Evolutionary conservation across 164 flowering plant species (phyloP), one percentile per base, ranked within the genome.

Genomic region (Aristolochia fimbriata): DNA sequence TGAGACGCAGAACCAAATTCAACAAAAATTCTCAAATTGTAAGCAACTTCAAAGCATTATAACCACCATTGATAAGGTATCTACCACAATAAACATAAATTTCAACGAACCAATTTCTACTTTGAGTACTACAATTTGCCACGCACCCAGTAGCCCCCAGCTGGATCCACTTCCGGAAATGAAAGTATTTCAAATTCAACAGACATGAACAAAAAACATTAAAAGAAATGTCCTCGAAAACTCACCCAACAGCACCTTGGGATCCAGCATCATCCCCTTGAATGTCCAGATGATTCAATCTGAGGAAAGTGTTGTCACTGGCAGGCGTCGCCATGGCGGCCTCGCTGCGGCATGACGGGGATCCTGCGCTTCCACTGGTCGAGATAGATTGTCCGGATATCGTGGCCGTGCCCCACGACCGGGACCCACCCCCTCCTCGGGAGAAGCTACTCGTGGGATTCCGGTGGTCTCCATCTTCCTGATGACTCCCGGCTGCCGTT

Each of bases 321-420:
- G 81, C 82, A 0, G 93, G 86, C 0, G 95, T 81, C 19, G 83
- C 79, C 79, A 69, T 69, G 17, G 81, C 83, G n/a, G 74, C 77
- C 67, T 52, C 55, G 23, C 55, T 52, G 27, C 55, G 55, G 55
- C 16, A 15, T 2, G 55, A 52, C 0, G 97, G 99, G 8, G 97
- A 94, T 49, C 97, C 97, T 0, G 78, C 77, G 51, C 97, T 91
- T 41, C 97, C 86, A 59, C 99, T 91, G 55, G 55, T 90, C 0
- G 99, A 93, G 30, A 90, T 77, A 1, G 99, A 93, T 68, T 90
- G 96, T 7, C 86, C 55, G 0, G 96, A 86, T 15, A 66, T 57
- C 6, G 85, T 64, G 15, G 53, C 71, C 30, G 80, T 72, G 22
- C 86, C 83, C 85, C 88, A 78, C n/a, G 90, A 80, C 76, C 87